Evolutionary conservation across 2,329 filamentous ascomycete species (phyloP).

Genomic region (Cladosporium sp.): DNA sequence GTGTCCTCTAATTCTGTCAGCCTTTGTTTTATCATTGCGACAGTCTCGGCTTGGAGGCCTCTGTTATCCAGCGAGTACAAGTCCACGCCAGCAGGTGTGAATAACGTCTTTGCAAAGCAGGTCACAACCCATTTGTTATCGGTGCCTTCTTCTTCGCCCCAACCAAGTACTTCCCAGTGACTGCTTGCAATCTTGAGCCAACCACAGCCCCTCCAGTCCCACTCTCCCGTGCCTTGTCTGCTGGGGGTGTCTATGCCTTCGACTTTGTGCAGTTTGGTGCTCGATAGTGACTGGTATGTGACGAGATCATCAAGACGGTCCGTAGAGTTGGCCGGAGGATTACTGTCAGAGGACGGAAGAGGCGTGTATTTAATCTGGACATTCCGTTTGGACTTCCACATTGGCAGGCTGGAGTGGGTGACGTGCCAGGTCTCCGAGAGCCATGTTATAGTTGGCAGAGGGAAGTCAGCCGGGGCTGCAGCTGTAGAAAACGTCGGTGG

Average conservation of each 20-base stretch:
- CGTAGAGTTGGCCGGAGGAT: constrained; percentile 30
- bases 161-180: constrained; percentile 79
- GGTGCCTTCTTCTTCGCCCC: constrained; percentile 51
- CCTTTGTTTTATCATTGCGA: constrained; percentile 52
- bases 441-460: constrained; percentile 52
- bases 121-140: constrained; percentile 66
- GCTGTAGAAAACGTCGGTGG: constrained; percentile 30
- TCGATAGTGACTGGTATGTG: constrained; percentile 56
- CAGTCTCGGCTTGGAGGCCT: constrained; percentile 56
- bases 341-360: constrained; percentile 38
- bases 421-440: constrained; percentile 66
- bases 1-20: constrained; percentile 49
- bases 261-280: constrained; percentile 53
- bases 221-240: constrained; percentile 38
- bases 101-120: constrained; percentile 77
- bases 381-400: constrained; percentile 78
- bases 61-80: constrained; percentile 63
- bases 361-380: constrained; percentile 71
- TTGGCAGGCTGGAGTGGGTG: constrained; percentile 68
- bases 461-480: constrained; percentile 27
- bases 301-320: constrained; percentile 67
- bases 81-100: constrained; percentile 78
- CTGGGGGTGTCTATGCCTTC: constrained; percentile 58
- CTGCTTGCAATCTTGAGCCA: constrained; percentile 66
- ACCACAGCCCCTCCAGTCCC: constrained; percentile 76